phyloP scores from a whole-genome alignment of 768 basidiomycete species.

The Phlebiopsis gigantea region DNA sequence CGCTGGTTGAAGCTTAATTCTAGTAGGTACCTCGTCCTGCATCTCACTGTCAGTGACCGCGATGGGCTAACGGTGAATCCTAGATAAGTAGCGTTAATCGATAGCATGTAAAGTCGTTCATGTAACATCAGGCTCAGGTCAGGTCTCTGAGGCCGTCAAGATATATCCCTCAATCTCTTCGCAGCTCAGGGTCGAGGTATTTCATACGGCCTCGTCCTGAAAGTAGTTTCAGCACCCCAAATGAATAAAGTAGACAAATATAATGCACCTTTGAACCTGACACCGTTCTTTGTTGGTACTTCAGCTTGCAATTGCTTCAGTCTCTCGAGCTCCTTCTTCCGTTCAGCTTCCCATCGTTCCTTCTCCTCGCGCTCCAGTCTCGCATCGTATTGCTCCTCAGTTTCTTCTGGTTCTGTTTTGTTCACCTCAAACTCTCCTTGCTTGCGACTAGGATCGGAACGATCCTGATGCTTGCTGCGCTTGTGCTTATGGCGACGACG shows the following conservation, averaged over 20 bases:
- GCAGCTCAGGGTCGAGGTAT: slow-evolving; percentile 54
- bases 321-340: slow-evolving; percentile 43
- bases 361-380: slow-evolving; percentile 63
- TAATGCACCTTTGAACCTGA: slow-evolving; percentile 66
- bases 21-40: background rate
- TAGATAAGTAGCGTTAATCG: background rate
- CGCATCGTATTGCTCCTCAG: slow-evolving; percentile 70
- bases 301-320: slow-evolving; percentile 33
- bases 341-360: slow-evolving; percentile 45
- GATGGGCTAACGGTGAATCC: background rate
- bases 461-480: slow-evolving; percentile 21
- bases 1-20: slow-evolving; percentile 72
- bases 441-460: slow-evolving; percentile 9
- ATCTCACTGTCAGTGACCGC: background rate
- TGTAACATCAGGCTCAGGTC: background rate
- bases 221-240: background rate
- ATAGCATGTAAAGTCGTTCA: background rate
- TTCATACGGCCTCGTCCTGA: slow-evolving; percentile 65
- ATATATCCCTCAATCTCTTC: slow-evolving; percentile 20
- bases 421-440: slow-evolving; percentile 2
- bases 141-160: no score
- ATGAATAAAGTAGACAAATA: background rate
- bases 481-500: slow-evolving; percentile 23
- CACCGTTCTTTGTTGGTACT: slow-evolving; percentile 34
- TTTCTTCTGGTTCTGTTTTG: slow-evolving; percentile 37